phyloP scores from a whole-genome alignment of 805 yeast species.

The Kazachstania psychrophila region DNA sequence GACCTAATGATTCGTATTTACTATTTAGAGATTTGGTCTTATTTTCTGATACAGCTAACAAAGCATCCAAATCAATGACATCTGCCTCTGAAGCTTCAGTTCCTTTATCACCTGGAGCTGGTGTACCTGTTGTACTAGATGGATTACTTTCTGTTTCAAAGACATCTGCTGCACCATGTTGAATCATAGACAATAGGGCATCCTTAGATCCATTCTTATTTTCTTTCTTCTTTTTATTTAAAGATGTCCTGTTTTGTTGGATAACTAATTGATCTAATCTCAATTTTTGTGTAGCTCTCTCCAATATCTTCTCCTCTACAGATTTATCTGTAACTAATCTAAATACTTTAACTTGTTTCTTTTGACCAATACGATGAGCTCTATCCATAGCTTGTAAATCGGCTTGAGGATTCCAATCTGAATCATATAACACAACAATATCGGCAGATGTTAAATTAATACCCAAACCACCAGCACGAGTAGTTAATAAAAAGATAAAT shows the following conservation, averaged over 20 bases:
- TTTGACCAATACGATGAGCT: conserved; percentile 83
- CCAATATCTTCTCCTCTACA: conserved; percentile 73
- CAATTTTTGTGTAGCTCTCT: conserved; percentile 72
- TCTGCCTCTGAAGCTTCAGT: conserved; percentile 14
- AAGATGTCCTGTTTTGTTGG: conserved; percentile 53
- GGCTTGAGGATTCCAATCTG: conserved; percentile 87
- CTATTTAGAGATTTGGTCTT: conserved; percentile 54
- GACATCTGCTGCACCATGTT: conserved; percentile 68
- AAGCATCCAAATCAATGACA: conserved; percentile 48
- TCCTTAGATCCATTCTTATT: conserved; percentile 43
- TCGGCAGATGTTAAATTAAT: conserved; percentile 77
- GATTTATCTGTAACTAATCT: conserved; percentile 74
- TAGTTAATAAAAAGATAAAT: conserved; percentile 66
- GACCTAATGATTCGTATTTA: conserved; percentile 57
- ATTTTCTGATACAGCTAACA: conserved; percentile 50
- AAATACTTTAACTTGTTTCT: conserved; percentile 71
- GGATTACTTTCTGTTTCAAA: conserved; percentile 23
- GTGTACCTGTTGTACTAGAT: conserved; percentile 18
- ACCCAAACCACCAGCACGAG: conserved; percentile 88
- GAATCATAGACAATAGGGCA: conserved; percentile 73
- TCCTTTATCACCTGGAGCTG: conserved; percentile 22
- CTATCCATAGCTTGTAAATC: conserved; percentile 86
- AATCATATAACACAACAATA: conserved; percentile 63
- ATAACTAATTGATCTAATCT: conserved; percentile 74
- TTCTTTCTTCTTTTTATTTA: conserved; percentile 20